phyloP scores from a whole-genome alignment of 1,139 yeast genomes.

The Kodamaea arcana region DNA sequence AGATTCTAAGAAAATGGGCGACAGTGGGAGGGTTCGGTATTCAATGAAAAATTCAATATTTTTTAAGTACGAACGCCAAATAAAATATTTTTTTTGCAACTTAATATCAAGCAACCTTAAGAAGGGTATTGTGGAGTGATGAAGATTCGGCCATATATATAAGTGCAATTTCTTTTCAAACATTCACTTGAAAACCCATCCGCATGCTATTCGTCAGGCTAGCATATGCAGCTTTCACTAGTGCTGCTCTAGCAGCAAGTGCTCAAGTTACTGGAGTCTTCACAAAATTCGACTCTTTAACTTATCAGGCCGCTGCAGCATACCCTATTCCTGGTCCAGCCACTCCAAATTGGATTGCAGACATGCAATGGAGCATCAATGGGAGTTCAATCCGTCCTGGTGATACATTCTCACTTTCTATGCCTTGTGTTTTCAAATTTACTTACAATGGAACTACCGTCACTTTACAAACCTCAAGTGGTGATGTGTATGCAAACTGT shows the following conservation, averaged over 20 bases:
- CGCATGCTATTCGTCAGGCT: too few relatives aligned
- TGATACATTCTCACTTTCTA: constrained; percentile 27
- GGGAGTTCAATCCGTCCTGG: constrained; percentile 21
- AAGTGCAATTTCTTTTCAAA: too few relatives aligned
- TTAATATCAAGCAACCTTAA: too few relatives aligned
- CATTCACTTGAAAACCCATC: too few relatives aligned
- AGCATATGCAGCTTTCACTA: too few relatives aligned
- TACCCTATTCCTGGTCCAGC: constrained; percentile 10
- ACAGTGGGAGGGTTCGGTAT: too few relatives aligned
- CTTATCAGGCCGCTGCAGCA: constrained; percentile 2
- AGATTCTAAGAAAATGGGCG: too few relatives aligned
- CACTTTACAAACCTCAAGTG: constrained; percentile 3
- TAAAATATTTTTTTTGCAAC: too few relatives aligned
- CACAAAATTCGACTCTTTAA: constrained; percentile 5
- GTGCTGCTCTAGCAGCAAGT: not conserved
- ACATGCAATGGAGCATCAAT: constrained; percentile 22
- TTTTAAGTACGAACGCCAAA: too few relatives aligned
- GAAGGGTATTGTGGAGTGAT: too few relatives aligned
- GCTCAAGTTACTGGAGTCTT: constrained; percentile 9
- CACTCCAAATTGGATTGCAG: constrained; percentile 23
- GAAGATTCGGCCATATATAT: too few relatives aligned
- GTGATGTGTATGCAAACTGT: constrained; percentile 9
- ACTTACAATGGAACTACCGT: constrained; percentile 13
- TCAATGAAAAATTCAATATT: too few relatives aligned
- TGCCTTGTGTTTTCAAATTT: constrained; percentile 32